Evolutionary conservation across 2,329 filamentous ascomycete genomes (phyloP), one percentile per base, ranked within the genome.

Genomic region (Tolypocladium ovalisporum): DNA sequence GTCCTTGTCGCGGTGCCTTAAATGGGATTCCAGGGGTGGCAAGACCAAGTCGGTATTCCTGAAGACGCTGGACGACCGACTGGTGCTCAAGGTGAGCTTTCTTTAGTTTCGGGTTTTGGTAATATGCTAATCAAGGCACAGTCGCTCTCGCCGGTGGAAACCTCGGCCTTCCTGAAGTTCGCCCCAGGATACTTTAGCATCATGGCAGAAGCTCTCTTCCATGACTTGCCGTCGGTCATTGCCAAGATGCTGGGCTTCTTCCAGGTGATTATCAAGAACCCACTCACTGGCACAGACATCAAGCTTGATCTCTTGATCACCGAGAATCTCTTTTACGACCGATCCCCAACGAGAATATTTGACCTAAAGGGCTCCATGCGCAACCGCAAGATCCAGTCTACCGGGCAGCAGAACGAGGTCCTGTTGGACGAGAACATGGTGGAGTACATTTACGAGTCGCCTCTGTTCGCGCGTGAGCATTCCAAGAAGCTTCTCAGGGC

Each of bases 231-330:
- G 0, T 96, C 90, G 1, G 94, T 96, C 47, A 99, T 99, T 67
- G 94, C 94, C 35, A 99, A 99, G 76, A 99, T 99, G 94, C 84
- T 99, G 56, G 94, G 94, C 0, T 95, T 99, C 70, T 99, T 96
- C 75, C 93, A 97, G 66, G 88, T 99, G 54, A 88, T 93, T 62
- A 96, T 99, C 75, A 97, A 96, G 75, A 97, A 97, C 65, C 90
- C 94, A 0, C 79, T 83, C 22, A 97, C 92, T 0, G 92, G 91
- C 54, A 89, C 89, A 0, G 94, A 99, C 69, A 93, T 96, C 71
- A 96, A 96, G 69, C 90, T 93, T 72, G 96, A 95, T 71, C 80
- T 99, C 56, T 78, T 99, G 5, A 81, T 99, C 22, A 99, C 97
- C 85, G 94, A 99, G 73, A 99, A 99, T 64, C 76, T 99, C 19